Base-by-base conservation (phyloP, 352 stramenopile genomes). In the Pythium graminicola region DNA sequence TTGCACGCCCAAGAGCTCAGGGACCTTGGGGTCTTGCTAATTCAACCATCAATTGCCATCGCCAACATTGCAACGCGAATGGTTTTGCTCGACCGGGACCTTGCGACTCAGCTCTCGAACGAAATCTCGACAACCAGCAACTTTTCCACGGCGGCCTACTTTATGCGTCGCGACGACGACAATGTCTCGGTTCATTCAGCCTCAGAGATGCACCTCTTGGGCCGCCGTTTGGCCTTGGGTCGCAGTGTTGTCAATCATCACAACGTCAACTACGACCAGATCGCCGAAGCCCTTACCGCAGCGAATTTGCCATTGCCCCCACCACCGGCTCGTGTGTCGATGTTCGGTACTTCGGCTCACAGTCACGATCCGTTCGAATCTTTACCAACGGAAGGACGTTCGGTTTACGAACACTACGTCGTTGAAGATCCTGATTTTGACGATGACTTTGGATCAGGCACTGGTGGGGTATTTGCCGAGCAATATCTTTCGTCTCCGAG, bases 41-140 rank as follows among this genome's bases (percentile, higher is more conserved):
- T 86, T 26, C 72, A 86, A 50, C 71, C 72, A 33, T 73, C 70
- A 9, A 83, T 85, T 46, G 75, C 74, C 17, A 54, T 88, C 35
- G 72, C 74, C 16, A 85, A 86, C 31, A 81, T 86, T 42, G 73
- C 67, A 0, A 86, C 73, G 16, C 69, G 75, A 17, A 82, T 85
- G 72, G 72, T 71, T 7, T 56, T 87, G n/a, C 56, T 87, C 10
- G 71, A 85, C 3, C 50, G 57, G 24, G 67, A 60, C 31, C 33
- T 65, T 13, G 57, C 57, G 28, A 32, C 55, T 44, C 44, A 60
- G 46, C 43, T 65, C 41, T 65, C 55, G 32, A 65, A 60, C 47
- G 61, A 68, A 52, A 65, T 68, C 55, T 60, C 47, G 17, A 68
- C 61, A n/a, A 64, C 61, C n/a, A 65, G 61, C 47, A 57, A 68